Base-by-base conservation (phyloP, 371 early-diverging fungal genomes). In the Mortierella sp. region DNA sequence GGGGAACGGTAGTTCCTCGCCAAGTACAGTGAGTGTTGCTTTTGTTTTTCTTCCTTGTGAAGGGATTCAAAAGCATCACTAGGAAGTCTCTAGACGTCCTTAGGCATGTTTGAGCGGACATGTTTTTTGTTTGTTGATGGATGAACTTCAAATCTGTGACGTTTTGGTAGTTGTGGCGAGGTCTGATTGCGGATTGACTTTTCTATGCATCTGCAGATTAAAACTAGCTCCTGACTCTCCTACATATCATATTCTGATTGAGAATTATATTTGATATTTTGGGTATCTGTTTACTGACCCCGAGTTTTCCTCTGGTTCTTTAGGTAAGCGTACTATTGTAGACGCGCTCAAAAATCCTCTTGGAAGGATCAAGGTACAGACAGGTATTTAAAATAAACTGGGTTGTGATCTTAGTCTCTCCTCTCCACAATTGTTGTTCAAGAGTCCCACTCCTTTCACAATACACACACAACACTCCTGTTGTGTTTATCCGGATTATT, bases 191-290 rank as follows among this genome's bases (percentile, higher is more conserved):
- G 62, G 69, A 47, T 67, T 28, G 75, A 62, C 80, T 65, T 80
- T 80, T 80, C 69, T 35, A 75, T 75, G 80, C 66, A 59, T 62
- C 69, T 60, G 58, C 43, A 75, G 80, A 80, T 80, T 80, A 71
- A 80, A 68, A 63, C 75, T 80, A 80, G 80, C 80, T 80, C 80
- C 80, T 80, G 80, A 80, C 75, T 72, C 72, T 18, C 51, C 57
- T 47, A 22, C 35, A 55, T 4, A 14, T 22, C 47, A 22, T n/a
- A 39, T 32, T 11, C 5, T 18, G 9, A 37, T 55, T 18, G 32
- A 51, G 22, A n/a, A 51, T 8, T n/a, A 18, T 45, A 12, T n/a
- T n/a, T n/a, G n/a, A n/a, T 10, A 35, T 35, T 22, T 24, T 62
- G 2, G 10, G 10, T 39, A n/a, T 18, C 18, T 22, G n/a, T 26